phyloP scores from a whole-genome alignment of 805 yeast genomes.

The Ogataea degrootiae region DNA sequence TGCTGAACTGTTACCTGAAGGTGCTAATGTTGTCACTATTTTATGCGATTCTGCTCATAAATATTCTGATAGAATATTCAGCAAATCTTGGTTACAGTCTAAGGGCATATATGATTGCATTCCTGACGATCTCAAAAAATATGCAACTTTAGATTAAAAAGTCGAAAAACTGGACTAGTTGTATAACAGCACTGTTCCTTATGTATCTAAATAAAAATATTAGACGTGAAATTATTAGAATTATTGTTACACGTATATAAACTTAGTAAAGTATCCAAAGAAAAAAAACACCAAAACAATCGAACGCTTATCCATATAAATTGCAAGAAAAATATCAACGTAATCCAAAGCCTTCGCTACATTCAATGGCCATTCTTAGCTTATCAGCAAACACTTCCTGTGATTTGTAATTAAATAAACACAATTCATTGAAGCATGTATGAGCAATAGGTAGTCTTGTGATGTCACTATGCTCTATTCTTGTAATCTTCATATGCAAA shows the following conservation, averaged over 20 bases:
- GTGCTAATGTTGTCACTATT: conserved; percentile 80
- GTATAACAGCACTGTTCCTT: too few relatives aligned
- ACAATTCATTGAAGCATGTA: conserved; percentile 90
- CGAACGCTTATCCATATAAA: too few relatives aligned
- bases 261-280: neutral
- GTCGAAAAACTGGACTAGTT: neutral
- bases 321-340: conserved; percentile 7
- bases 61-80: conserved; percentile 77
- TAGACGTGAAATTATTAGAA: too few relatives aligned
- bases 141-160: conserved; percentile 43
- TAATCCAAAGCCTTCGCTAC: conserved; percentile 80
- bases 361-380: conserved; percentile 64
- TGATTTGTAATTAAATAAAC: conserved; percentile 61
- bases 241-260: neutral
- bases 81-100: conserved; percentile 67
- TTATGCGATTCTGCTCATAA: conserved; percentile 89
- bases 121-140: conserved; percentile 68
- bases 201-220: too few relatives aligned
- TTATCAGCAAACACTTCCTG: conserved; percentile 53
- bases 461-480: conserved; percentile 21
- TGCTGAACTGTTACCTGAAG: conserved; percentile 72
- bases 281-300: neutral
- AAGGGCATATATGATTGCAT: conserved; percentile 62
- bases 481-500: conserved; percentile 65
- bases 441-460: conserved; percentile 77